Evolutionary conservation across 2,329 filamentous ascomycete species (phyloP).

Genomic region (Ilyonectria destructans): DNA sequence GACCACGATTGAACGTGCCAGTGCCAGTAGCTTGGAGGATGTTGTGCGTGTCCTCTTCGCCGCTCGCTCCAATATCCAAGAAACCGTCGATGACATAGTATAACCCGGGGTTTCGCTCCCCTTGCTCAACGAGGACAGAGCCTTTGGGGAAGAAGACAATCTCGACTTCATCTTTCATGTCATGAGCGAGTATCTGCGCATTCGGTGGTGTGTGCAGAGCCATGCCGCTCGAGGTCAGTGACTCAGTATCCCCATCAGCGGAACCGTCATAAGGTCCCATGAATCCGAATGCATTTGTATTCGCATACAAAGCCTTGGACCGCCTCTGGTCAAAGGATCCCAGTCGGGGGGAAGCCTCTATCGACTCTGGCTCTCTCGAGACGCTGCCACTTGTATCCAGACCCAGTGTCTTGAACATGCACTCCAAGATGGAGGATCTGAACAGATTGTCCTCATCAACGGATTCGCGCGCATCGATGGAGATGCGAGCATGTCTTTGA

Average conservation of each 20-base stretch:
- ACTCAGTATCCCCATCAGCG: constrained; percentile 89
- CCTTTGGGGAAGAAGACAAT: constrained; percentile 98
- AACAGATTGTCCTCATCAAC: constrained; percentile 92
- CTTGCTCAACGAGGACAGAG: constrained; percentile 94
- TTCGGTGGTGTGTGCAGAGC: constrained; percentile 75
- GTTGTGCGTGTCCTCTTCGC: constrained; percentile 52
- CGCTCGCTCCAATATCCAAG: constrained; percentile 90
- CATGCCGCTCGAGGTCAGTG: constrained; percentile 80
- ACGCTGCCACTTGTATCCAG: constrained; percentile 79
- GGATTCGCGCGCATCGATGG: constrained; percentile 82
- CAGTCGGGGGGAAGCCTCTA: constrained; percentile 87
- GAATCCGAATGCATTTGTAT: constrained; percentile 88
- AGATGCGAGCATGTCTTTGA: constrained; percentile 65
- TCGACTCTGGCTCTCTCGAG: constrained; percentile 79
- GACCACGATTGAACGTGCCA: constrained; percentile 40
- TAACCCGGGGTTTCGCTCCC: constrained; percentile 94
- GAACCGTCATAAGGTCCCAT: constrained; percentile 86
- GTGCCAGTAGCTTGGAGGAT: constrained; percentile 52
- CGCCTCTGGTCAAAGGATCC: constrained; percentile 87
- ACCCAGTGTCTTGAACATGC: constrained; percentile 95
- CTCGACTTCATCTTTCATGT: constrained; percentile 92
- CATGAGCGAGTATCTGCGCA: constrained; percentile 78
- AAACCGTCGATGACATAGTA: constrained; percentile 99
- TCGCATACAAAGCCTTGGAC: constrained; percentile 81
- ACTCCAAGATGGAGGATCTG: constrained; percentile 90